Evolutionary conservation across 2,329 filamentous ascomycete genomes (phyloP).

Genomic region (Colletotrichum tropicale): DNA sequence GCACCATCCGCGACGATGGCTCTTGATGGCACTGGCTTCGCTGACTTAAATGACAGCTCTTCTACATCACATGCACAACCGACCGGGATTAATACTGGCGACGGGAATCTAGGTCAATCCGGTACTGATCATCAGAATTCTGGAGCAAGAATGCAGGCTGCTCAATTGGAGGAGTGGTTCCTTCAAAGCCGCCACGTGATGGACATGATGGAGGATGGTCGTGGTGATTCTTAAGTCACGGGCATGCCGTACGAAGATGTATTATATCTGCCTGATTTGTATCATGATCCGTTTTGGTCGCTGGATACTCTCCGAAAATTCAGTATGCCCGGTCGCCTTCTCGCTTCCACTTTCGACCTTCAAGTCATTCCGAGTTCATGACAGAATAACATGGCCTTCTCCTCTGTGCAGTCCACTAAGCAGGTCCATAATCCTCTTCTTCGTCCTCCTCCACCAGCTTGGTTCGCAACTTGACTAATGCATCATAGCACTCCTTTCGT

Average conservation of each 20-base stretch:
- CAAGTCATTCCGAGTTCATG: not conserved
- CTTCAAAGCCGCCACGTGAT: not conserved
- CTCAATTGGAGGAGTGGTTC: not conserved
- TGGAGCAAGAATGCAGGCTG: not conserved
- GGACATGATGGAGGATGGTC: not conserved
- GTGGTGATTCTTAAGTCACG: not conserved
- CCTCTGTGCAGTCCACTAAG: too few species aligned
- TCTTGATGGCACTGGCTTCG: too few species aligned
- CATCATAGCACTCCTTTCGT: not conserved
- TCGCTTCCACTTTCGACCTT: accelerated
- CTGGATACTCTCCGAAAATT: too few species aligned
- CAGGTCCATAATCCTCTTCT: not conserved
- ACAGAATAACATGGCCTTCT: too few species aligned
- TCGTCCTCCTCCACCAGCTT: not conserved
- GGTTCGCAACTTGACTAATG: not conserved
- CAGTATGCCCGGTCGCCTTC: not conserved
- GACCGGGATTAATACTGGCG: accelerated
- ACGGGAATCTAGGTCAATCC: accelerated
- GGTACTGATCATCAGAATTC: too few species aligned
- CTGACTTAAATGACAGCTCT: accelerated
- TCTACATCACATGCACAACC: accelerated
- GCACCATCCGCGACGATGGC: accelerated
- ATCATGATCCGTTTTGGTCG: too few species aligned
- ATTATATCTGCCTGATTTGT: too few species aligned
- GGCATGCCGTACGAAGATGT: not conserved